These are phyloP conservation scores for Vigna nakashimae DNA, from an alignment of 306 rosid genomes.

Conservation along the genomic window DNA sequence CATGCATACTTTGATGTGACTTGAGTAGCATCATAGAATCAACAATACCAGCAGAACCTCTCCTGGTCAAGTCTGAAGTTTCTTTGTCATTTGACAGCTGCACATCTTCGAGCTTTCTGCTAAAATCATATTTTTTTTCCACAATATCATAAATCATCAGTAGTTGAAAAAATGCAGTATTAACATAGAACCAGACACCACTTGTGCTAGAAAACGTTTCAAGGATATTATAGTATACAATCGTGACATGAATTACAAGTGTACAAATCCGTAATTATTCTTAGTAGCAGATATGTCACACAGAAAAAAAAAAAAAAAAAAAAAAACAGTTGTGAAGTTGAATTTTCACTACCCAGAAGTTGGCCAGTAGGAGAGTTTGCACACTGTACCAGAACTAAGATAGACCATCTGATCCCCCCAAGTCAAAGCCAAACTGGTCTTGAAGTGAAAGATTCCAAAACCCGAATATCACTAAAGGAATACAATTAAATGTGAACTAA, in stretches of 20 bases:
- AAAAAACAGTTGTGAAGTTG: background rate
- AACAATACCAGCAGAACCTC: slow-evolving; percentile 83
- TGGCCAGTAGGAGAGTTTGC: background rate
- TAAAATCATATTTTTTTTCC: slow-evolving; percentile 38
- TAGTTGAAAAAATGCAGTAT: slow-evolving; percentile 55
- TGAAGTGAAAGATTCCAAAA: slow-evolving; percentile 5
- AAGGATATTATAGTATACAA: slow-evolving; percentile 18
- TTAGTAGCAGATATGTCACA: slow-evolving; percentile 8
- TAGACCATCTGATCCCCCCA: background rate
- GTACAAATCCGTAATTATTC: slow-evolving; percentile 34
- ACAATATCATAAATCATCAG: slow-evolving; percentile 53
- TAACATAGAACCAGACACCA: slow-evolving; percentile 36
- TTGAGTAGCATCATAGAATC: slow-evolving; percentile 85
- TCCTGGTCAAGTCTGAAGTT: slow-evolving; percentile 61
- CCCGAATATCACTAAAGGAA: background rate
- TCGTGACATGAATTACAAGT: slow-evolving; percentile 20
- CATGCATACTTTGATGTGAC: slow-evolving; percentile 85
- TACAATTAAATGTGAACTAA: background rate
- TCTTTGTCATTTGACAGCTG: slow-evolving; percentile 50
- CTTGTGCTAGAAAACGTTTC: slow-evolving; percentile 32
- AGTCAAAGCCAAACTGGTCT: background rate
- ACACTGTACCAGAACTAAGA: background rate
- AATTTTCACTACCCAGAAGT: background rate
- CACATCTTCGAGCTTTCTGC: slow-evolving; percentile 56
- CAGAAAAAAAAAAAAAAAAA: background rate